Evolutionary conservation across 148 eudicot genomes (phyloP).

Genomic region (Pouteria glomerata): DNA sequence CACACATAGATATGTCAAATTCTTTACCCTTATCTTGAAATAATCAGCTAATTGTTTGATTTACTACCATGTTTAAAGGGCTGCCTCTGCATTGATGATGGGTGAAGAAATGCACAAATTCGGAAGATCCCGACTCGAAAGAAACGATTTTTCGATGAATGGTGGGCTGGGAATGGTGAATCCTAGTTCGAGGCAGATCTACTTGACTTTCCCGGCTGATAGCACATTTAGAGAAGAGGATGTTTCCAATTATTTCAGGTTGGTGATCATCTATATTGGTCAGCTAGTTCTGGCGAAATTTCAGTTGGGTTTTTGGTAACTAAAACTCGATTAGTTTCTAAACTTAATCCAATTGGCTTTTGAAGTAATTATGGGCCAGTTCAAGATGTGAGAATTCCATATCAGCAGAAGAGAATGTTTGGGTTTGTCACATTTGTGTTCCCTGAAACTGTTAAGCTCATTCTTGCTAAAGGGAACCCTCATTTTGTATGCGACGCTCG

Average conservation of each 20-base stretch:
- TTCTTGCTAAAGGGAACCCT: constrained; percentile 37
- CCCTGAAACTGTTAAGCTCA: constrained; percentile 29
- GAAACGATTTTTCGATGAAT: constrained; percentile 33
- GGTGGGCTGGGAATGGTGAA: constrained; percentile 39
- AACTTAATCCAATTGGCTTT: not conserved
- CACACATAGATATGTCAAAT: too few species aligned
- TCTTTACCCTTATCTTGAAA: too few species aligned
- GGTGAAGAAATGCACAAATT: constrained; percentile 65
- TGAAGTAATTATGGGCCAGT: constrained; percentile 35
- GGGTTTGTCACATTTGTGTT: constrained; percentile 40
- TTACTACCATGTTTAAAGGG: constrained; percentile 17
- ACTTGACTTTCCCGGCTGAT: constrained; percentile 91
- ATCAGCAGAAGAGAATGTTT: constrained; percentile 40
- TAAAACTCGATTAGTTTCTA: not conserved
- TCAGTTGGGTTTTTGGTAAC: not conserved
- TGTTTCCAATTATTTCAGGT: constrained; percentile 22
- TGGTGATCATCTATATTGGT: too few species aligned
- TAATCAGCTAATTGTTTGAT: not conserved
- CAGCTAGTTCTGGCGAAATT: not conserved
- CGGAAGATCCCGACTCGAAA: constrained; percentile 48
- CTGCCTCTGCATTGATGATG: constrained; percentile 57
- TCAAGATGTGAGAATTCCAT: constrained; percentile 40
- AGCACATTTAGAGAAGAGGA: constrained; percentile 92
- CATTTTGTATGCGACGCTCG: constrained; percentile 37
- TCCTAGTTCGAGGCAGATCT: constrained; percentile 90